Evolutionary conservation across 176 grass and related monocot genomes (phyloP).

Genomic region (Aegilops umbellulata): DNA sequence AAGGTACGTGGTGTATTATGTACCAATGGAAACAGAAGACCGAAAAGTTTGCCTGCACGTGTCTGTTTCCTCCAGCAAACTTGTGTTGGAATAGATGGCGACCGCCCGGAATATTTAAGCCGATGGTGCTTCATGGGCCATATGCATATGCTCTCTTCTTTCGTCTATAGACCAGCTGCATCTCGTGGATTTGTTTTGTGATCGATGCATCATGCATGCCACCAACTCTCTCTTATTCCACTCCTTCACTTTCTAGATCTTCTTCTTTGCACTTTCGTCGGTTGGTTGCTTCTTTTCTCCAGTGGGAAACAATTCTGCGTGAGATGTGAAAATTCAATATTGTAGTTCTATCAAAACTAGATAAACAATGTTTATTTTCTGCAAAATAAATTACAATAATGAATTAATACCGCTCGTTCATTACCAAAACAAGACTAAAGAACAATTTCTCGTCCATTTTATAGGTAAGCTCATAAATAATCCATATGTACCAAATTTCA

Average conservation of each 20-base stretch:
- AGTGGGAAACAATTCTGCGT: too few species aligned
- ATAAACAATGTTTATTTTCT: too few species aligned
- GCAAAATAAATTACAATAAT: too few species aligned
- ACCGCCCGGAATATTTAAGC: background rate
- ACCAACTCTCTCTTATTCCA: background rate
- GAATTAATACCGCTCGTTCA: too few species aligned
- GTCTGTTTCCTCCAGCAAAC: background rate
- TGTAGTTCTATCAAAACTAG: too few species aligned
- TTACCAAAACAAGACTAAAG: too few species aligned
- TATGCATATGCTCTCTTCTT: background rate
- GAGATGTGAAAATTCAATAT: too few species aligned
- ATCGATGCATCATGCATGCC: background rate
- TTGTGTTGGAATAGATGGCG: background rate
- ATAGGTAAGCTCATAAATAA: too few species aligned
- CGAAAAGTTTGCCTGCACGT: background rate
- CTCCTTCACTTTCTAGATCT: background rate
- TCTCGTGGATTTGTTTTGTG: background rate
- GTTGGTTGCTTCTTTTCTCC: too few species aligned
- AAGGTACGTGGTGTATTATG: background rate
- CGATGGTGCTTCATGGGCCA: background rate
- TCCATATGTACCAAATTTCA: too few species aligned
- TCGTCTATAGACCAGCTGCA: background rate
- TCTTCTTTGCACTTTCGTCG: background rate
- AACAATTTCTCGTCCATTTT: too few species aligned
- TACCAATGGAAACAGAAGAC: background rate